These are phyloP conservation scores for Trichoderma polysporum DNA, from an alignment of 2,329 filamentous ascomycete species.

Conservation along the genomic window DNA sequence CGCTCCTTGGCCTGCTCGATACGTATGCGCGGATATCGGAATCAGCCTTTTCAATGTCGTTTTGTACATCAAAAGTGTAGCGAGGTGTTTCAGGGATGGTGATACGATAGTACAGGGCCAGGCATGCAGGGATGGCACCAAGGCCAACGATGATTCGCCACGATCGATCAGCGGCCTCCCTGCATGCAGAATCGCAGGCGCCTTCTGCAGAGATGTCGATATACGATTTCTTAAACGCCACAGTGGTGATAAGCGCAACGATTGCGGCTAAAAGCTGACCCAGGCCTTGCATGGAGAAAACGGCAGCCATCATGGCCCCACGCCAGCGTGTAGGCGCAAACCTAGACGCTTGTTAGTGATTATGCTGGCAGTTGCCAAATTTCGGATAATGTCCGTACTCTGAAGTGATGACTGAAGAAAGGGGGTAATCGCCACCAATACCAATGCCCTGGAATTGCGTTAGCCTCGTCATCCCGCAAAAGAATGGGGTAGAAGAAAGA, in stretches of 20 bases:
- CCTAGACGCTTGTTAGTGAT: conserved; percentile 36
- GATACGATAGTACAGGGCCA: conserved; percentile 81
- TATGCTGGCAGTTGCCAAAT: conserved; percentile 21
- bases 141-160: conserved; percentile 82
- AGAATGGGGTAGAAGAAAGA: neutral
- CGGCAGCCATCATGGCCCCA: conserved; percentile 78
- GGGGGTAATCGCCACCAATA: conserved; percentile 79
- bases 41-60: conserved; percentile 72
- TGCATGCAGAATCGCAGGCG: conserved; percentile 62
- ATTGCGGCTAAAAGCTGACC: conserved; percentile 74
- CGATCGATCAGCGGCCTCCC: conserved; percentile 71
- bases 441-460: conserved; percentile 56
- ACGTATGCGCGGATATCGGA: conserved; percentile 67
- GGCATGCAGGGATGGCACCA: conserved; percentile 72
- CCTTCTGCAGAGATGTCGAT: conserved; percentile 40
- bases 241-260: conserved; percentile 67
- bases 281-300: conserved; percentile 83
- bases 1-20: conserved; percentile 47
- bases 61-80: conserved; percentile 78
- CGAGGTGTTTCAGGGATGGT: conserved; percentile 83
- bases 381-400: conserved; percentile 46
- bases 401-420: conserved; percentile 77
- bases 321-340: conserved; percentile 81
- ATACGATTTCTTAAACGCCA: conserved; percentile 59
- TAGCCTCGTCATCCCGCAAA: neutral